These are phyloP conservation scores for Rhizophagus prolifer DNA, from an alignment of 192 early-diverging fungal species.

Conservation along the genomic window DNA sequence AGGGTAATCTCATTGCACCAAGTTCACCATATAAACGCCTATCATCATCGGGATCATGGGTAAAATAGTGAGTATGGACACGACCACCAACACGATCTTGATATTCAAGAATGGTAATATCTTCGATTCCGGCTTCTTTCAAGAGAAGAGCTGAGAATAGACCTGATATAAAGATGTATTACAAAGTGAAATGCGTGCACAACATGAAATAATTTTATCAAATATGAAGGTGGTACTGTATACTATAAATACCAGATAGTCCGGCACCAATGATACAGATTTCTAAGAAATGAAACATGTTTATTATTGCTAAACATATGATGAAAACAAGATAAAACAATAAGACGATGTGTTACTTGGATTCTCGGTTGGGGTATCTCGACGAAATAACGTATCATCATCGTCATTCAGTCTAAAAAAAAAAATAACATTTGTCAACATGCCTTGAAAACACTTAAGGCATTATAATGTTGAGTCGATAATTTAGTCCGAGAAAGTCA, in stretches of 20 bases:
- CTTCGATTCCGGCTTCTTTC: constrained; percentile 32
- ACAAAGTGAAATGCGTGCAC: too few relatives aligned
- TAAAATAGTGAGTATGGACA: constrained; percentile 37
- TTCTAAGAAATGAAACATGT: not conserved
- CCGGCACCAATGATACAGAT: constrained; percentile 5
- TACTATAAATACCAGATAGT: not conserved
- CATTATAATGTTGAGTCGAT: not conserved
- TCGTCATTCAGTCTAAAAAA: not conserved
- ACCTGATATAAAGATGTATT: not conserved
- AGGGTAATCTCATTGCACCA: constrained; percentile 33
- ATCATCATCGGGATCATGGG: constrained; percentile 14
- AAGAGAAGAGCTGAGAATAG: constrained; percentile 33
- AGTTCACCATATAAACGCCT: constrained; percentile 31
- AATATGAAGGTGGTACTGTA: not conserved
- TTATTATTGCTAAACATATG: not conserved
- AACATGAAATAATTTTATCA: not conserved
- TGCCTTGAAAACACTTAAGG: not conserved
- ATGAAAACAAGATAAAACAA: not conserved
- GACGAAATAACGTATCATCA: not conserved
- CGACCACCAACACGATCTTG: constrained; percentile 32
- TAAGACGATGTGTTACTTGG: not conserved
- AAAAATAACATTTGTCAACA: not conserved
- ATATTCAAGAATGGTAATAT: constrained; percentile 34
- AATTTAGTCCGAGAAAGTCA: too few relatives aligned
- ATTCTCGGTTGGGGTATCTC: not conserved